A percentile compares a stretch with the other conserved stretches of the same genome.
Conservation (phyloP, 2,329 filamentous ascomycete species). For the Alternaria hordeiaustralica region DNA sequence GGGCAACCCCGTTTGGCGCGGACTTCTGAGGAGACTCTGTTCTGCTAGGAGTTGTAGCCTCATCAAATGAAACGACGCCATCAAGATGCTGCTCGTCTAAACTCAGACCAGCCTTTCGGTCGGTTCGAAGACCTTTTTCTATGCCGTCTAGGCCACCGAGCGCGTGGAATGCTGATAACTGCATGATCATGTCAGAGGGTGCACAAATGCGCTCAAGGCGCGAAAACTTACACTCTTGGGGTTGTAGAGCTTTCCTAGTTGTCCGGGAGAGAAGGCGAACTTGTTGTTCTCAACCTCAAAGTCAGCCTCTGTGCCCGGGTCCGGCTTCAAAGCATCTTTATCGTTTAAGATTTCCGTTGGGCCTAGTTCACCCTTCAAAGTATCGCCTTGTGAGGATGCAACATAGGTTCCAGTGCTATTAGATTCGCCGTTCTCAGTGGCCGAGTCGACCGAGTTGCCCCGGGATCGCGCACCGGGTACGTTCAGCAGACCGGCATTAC, state of each 20-base stretch:
- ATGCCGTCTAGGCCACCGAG: constrained; percentile 75
- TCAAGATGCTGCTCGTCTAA: constrained; percentile 71
- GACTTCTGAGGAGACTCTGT: constrained; percentile 27
- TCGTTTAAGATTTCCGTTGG: constrained; percentile 66
- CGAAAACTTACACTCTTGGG: constrained; percentile 70
- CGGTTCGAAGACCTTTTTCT: constrained; percentile 74
- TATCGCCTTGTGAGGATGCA: constrained; percentile 51
- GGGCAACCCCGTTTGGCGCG: constrained; percentile 13
- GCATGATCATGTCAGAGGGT: neutral
- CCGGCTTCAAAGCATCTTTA: constrained; percentile 73
- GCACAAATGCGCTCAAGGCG: neutral
- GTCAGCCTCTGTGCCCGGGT: constrained; percentile 71
- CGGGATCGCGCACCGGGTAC: constrained; percentile 69
- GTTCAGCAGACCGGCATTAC: constrained; percentile 66
- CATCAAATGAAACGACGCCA: constrained; percentile 71
- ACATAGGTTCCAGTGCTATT: constrained; percentile 66
- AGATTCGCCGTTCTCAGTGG: constrained; percentile 61
- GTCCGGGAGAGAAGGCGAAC: constrained; percentile 83
- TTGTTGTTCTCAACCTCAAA: constrained; percentile 76
- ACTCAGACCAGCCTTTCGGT: constrained; percentile 70
- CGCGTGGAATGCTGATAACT: constrained; percentile 68
- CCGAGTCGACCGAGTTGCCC: constrained; percentile 71
- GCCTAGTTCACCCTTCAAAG: constrained; percentile 50
- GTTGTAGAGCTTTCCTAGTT: constrained; percentile 81
- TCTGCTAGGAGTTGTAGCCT: constrained; percentile 55